Base-by-base conservation (phyloP, 2,329 filamentous ascomycete genomes). In the Aspergillus japonicus region DNA sequence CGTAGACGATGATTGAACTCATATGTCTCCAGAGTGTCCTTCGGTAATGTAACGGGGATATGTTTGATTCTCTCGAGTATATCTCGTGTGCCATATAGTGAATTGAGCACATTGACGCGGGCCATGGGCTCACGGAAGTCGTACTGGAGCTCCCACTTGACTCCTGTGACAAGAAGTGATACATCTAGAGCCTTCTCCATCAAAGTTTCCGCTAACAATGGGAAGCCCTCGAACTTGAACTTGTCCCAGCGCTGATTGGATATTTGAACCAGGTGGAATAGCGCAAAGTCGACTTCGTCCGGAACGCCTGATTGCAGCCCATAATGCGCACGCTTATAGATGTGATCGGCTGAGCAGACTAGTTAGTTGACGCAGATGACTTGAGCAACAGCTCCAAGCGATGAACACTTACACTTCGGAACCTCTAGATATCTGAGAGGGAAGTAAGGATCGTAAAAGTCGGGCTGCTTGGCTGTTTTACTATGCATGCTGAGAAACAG, bases 171-270 rank as follows among this genome's bases (percentile, higher is more conserved):
- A 12, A 96, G 78, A 50, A 82, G 84, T 58, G 89, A 89, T 47
- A 96, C 84, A 63, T 93, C 87, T 53, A 97, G 81, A 2, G 90
- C 88, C 71, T 96, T 96, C 62, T 92, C 89, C 57, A 96, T 87
- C 10, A 99, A 83, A 3, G 91, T 90, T 75, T 98, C 95, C 0
- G 92, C 91, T 29, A 99, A 83, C 10, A 91, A 89, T 1, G 91
- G 89, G 67, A 97, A 98, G 5, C 91, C 90, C 68, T 96, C 92
- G 66, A 98, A 97, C 62, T 91, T 90, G 77, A 96, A 97, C 75
- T 96, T 96, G 73, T 98, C 95, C 50, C 94, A 94, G 48, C 93
- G 86, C 75, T 98, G 93, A 71, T 89, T 95, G 0, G 93, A 97
- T 29, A 98, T 97, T 73, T 96, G 96, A 61, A 98, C 92, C 4